Base-by-base conservation (phyloP, 1,139 yeast genomes). In the Kodamaea sp. region DNA sequence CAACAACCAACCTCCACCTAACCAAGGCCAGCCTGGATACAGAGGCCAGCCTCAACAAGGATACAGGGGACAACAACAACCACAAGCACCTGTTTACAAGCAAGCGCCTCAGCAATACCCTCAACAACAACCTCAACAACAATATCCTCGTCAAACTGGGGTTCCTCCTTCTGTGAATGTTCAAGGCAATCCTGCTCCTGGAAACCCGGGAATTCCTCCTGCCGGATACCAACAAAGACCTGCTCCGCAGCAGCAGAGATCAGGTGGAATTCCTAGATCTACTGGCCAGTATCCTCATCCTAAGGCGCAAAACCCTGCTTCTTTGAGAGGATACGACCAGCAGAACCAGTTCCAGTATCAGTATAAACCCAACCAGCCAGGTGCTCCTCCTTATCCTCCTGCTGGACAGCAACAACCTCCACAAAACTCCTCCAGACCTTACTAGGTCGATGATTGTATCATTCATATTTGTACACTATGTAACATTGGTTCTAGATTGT, bases 371-470 rank as follows among this genome's bases (percentile, higher is more conserved):
- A 54, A 46, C 31, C 46, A 34, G 11, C 32, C 26, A 1, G 33
- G 34, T 1, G 32, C 24, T 11, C 36, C 41, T 12, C 35, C 28
- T 9, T 15, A 24, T 8, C 31, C 29, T 5, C 15, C 7, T 10
- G 9, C 15, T 19, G 33, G 34, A 25, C 34, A 37, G 14, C 37
- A 32, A 18, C 38, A 38, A 5, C 42, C 38, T 24, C 43, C 40
- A 8, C 51, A 44, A 20, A 36, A 44, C 22, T 39, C 44, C 19
- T 34, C 47, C 8, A 48, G 45, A 29, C 32, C 31, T 8, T 37
- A 38, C 24, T 40, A 37, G 34, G 13, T 21, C 11, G 10, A 11
- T 23, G 14, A 21, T 14, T 28, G n/a, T 22, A 6, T 18, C 21
- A 18, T 7, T 9, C 21, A 18, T 18, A n/a, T n/a, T n/a, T n/a